Percentiles rank a stretch among this genome's conserved stretches.
These are phyloP conservation scores for Hypoxylon sp. DNA, from an alignment of 2,329 filamentous ascomycete genomes.

Conservation along the genomic window DNA sequence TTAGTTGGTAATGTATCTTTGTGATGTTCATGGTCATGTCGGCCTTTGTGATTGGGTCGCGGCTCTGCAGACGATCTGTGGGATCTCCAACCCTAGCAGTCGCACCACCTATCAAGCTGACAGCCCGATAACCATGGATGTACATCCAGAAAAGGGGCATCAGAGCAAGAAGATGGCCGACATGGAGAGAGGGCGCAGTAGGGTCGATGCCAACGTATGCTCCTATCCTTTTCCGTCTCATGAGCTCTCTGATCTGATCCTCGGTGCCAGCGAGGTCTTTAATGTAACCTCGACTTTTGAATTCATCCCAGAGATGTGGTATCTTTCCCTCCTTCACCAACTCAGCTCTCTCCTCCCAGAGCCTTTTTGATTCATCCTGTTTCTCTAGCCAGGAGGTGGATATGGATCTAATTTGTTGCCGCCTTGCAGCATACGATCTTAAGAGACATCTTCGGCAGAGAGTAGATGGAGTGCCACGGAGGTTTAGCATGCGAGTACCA, in stretches of 20 bases:
- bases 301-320: slow-evolving; percentile 66
- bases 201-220: slow-evolving; percentile 86
- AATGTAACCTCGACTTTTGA: slow-evolving; percentile 77
- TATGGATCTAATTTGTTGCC: slow-evolving; percentile 48
- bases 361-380: slow-evolving; percentile 50
- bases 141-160: slow-evolving; percentile 90
- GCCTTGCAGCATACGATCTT: slow-evolving; percentile 25
- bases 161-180: slow-evolving; percentile 81
- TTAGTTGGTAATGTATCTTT: slow-evolving; percentile 74
- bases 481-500: not conserved
- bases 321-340: slow-evolving; percentile 59
- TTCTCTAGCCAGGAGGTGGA: slow-evolving; percentile 56
- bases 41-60: slow-evolving; percentile 61
- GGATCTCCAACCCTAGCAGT: slow-evolving; percentile 84
- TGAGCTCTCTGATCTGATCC: slow-evolving; percentile 65
- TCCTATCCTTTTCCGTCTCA: slow-evolving; percentile 72
- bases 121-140: slow-evolving; percentile 73
- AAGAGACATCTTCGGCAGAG: slow-evolving; percentile 43
- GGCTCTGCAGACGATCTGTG: slow-evolving; percentile 70
- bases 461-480: slow-evolving; percentile 24
- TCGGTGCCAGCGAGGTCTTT: slow-evolving; percentile 71
- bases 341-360: slow-evolving; percentile 59
- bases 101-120: slow-evolving; percentile 75
- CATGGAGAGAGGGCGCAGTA: slow-evolving; percentile 79
- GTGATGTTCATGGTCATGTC: slow-evolving; percentile 70